Evolutionary conservation across 306 rosid species (phyloP).

Genomic region (cucumber (Cucumis sativus)): DNA sequence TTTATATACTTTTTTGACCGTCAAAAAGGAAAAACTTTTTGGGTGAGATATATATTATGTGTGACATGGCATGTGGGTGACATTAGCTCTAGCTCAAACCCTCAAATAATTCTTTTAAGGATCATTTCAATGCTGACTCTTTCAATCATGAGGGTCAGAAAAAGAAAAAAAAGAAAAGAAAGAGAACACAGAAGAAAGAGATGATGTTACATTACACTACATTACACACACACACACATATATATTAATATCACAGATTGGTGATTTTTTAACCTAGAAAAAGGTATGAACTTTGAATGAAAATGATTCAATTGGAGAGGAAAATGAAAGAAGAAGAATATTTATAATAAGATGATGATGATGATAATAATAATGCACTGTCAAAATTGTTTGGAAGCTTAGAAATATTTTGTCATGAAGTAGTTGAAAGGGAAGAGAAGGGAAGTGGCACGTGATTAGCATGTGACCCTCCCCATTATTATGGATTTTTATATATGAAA

Average conservation of each 20-base stretch:
- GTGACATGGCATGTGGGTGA: conserved; percentile 1
- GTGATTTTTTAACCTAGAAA: neutral
- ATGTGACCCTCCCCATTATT: neutral
- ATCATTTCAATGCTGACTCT: conserved; percentile 20
- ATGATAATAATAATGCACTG: neutral
- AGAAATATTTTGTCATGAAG: neutral
- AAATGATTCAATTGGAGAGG: neutral
- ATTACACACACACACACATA: too few relatives aligned
- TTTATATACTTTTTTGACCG: neutral
- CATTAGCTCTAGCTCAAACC: neutral
- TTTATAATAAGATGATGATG: neutral
- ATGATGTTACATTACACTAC: neutral
- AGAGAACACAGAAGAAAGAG: neutral
- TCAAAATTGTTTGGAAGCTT: neutral
- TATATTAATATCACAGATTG: neutral
- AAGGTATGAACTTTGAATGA: neutral
- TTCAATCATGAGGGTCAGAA: conserved; percentile 58
- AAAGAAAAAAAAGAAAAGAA: conserved; percentile 21
- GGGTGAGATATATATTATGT: neutral
- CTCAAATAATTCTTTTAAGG: conserved; percentile 4
- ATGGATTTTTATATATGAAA: neutral
- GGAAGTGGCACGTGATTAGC: neutral
- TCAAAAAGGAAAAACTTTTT: neutral
- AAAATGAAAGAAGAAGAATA: neutral
- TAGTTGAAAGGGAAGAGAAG: neutral